Evolutionary conservation across 2,329 filamentous ascomycete genomes (phyloP).

Genomic region (Ophiocordyceps camponoti-saundersi): DNA sequence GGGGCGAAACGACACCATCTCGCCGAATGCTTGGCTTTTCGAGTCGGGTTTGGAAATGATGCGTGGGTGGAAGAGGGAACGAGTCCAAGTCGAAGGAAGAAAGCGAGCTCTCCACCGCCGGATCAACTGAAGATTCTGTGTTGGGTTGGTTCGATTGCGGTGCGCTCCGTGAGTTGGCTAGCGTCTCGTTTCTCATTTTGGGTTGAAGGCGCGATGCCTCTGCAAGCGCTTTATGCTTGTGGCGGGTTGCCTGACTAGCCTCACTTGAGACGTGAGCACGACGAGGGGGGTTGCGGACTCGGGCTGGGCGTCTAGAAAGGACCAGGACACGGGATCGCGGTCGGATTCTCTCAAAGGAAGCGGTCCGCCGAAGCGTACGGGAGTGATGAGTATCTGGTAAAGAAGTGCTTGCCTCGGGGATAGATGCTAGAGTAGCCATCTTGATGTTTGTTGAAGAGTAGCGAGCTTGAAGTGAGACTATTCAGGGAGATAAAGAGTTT

Average conservation of each 20-base stretch:
- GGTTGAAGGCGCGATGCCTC: not conserved
- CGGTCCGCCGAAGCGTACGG: constrained; percentile 2
- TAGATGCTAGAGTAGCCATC: constrained; percentile 15
- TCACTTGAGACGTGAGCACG: constrained; percentile 1
- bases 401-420: constrained; percentile 8
- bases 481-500: constrained; percentile 7
- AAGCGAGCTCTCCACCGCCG: constrained; percentile 5
- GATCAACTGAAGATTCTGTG: not conserved
- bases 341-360: constrained; percentile 6
- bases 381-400: constrained; percentile 5
- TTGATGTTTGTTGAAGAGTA: not conserved
- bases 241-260: not conserved
- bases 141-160: not conserved
- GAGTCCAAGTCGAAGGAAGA: constrained; percentile 7
- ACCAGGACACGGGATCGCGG: constrained; percentile 11
- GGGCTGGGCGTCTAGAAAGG: constrained; percentile 9
- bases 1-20: constrained; percentile 1
- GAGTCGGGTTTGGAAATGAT: not conserved
- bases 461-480: constrained; percentile 7
- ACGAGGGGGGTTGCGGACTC: constrained; percentile 6
- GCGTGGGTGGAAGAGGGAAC: constrained; percentile 7
- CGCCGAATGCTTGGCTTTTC: not conserved
- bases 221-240: not conserved
- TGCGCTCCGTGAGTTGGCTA: not conserved
- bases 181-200: not conserved